These are phyloP conservation scores for Dipodascopsis uninucleata DNA, from an alignment of 805 yeast species.

Conservation along the genomic window DNA sequence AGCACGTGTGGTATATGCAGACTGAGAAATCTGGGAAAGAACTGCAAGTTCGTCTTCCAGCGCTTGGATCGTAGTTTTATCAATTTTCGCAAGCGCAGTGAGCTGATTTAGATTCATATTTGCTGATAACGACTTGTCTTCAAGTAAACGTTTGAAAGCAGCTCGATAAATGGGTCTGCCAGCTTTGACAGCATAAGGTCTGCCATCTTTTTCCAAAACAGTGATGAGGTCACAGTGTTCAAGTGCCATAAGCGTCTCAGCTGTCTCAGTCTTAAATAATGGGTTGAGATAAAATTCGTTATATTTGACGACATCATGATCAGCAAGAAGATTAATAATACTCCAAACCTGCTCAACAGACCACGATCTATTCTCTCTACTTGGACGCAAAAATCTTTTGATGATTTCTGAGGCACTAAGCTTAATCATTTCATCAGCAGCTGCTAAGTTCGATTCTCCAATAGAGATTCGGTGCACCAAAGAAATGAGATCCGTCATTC, in stretches of 20 bases:
- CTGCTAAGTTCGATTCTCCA: constrained; percentile 78
- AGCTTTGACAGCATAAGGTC: constrained; percentile 61
- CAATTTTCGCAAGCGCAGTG: constrained; percentile 52
- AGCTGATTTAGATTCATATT: constrained; percentile 64
- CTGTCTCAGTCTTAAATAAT: constrained; percentile 42
- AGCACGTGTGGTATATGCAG: not conserved
- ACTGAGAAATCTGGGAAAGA: no score
- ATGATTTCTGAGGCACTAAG: constrained; percentile 87
- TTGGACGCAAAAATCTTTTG: constrained; percentile 58
- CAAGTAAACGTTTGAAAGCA: constrained; percentile 66
- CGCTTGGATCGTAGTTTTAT: constrained; percentile 56
- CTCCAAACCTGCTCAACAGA: constrained; percentile 85
- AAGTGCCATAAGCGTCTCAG: constrained; percentile 52
- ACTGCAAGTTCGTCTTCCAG: constrained; percentile 70
- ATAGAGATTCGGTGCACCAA: constrained; percentile 81
- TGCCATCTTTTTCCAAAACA: constrained; percentile 70
- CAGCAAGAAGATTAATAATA: constrained; percentile 61
- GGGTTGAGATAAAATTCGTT: constrained; percentile 36
- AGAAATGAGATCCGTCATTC: constrained; percentile 89
- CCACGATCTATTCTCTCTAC: constrained; percentile 46
- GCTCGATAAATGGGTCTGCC: constrained; percentile 82
- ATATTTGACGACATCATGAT: constrained; percentile 41
- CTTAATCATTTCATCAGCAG: constrained; percentile 70
- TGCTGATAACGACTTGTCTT: constrained; percentile 53
- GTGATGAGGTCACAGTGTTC: constrained; percentile 77